phyloP scores from a whole-genome alignment of 345 rosid species.

The Crucihimalaya himalaica region DNA sequence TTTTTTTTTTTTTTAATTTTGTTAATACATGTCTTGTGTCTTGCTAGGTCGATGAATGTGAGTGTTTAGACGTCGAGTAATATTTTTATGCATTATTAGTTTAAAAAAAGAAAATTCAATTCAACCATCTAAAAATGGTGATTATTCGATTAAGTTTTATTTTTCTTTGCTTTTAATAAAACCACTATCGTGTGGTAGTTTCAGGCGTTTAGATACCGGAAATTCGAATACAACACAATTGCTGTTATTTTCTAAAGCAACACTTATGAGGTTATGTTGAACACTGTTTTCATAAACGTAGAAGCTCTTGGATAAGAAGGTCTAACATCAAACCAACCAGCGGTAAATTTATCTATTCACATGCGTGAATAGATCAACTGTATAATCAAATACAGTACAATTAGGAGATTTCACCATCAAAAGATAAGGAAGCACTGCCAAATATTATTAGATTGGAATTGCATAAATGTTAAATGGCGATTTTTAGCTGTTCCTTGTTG shows the following conservation, averaged over 20 bases:
- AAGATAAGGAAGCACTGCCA: slow-evolving; percentile 20
- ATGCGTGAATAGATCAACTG: not conserved
- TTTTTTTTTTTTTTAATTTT: no score
- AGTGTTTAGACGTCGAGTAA: not conserved
- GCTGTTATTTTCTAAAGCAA: not conserved
- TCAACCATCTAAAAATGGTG: not conserved
- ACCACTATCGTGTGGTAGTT: not conserved
- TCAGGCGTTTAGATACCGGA: not conserved
- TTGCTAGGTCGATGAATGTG: not conserved
- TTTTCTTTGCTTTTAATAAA: not conserved
- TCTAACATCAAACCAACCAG: not conserved
- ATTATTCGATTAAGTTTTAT: not conserved
- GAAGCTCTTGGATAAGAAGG: not conserved
- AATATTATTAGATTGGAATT: slow-evolving; percentile 4
- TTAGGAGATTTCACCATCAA: slow-evolving; percentile 24
- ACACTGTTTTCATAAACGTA: not conserved
- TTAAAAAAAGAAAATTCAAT: not conserved
- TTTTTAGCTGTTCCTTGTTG: slow-evolving; percentile 30
- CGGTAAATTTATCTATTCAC: not conserved
- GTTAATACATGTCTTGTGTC: no score
- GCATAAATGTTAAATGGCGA: slow-evolving; percentile 25
- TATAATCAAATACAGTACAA: not conserved
- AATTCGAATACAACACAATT: not conserved
- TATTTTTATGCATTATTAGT: not conserved
- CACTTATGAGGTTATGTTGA: not conserved